Base-by-base conservation (phyloP, 371 early-diverging fungal genomes). In the Mortierella sp. region DNA sequence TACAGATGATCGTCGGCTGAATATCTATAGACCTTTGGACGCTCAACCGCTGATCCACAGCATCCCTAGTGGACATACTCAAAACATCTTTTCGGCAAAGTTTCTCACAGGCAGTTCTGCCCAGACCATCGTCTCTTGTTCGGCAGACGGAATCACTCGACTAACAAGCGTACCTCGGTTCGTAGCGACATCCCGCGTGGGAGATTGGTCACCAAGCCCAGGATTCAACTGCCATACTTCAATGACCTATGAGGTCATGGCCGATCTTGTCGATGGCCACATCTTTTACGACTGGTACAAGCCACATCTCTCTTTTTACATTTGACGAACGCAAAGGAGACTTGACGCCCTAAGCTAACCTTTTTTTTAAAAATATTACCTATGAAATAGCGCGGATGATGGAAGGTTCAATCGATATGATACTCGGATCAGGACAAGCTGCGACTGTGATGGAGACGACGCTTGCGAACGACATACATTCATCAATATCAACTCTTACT, bases 51-150 rank as follows among this genome's bases (percentile, higher is more conserved):
- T 86, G 48, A 71, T 86, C 0, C 86, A 76, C 74, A 74, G 79
- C 54, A 83, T 78, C 52, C 80, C 80, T 7, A 73, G 83, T 84
- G 94, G 95, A 19, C 96, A 96, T 82, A 70, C 78, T 7, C 93
- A 91, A 73, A 96, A 96, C 60, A 95, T 96, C n/a, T 96, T 96
- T 81, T 91, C 93, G 74, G 93, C 95, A 13, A 93, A 94, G 81
- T 92, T 94, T 70, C 87, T 96, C 90, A 94, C 95, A 0, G 73
- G 88, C 4, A 93, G 94, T 28, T 92, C 91, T 14, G 94, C 95
- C 70, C 80, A 88, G 6, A 84, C 92, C 31, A 89, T 96, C 24
- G 86, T 94, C 47, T 92, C 93, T 8, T 95, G 94, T 60, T 93
- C 96, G 2, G 93, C 92, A 50, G 96, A 96, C 79, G 88, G 92